Evolutionary conservation across 2,329 filamentous ascomycete species (phyloP).

Genomic region (Camillea tinctor): DNA sequence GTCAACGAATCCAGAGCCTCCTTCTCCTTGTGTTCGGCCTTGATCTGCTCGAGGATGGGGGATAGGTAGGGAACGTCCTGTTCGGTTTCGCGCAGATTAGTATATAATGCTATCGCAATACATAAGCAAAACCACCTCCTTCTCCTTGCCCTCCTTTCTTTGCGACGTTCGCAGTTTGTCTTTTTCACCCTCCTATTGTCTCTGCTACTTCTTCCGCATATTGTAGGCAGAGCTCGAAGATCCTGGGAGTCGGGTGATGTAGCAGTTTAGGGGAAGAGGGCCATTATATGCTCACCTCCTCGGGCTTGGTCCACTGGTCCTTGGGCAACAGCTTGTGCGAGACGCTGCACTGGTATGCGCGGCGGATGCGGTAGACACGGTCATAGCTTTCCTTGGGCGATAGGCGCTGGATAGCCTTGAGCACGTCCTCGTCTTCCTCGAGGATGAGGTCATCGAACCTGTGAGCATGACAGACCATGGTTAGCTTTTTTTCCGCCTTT

Average conservation of each 20-base stretch:
- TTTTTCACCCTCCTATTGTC: not conserved
- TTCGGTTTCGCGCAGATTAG: slow-evolving; percentile 10
- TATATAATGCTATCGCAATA: not conserved
- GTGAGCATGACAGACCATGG: slow-evolving; percentile 10
- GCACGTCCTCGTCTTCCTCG: slow-evolving; percentile 86
- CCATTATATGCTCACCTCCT: slow-evolving; percentile 42
- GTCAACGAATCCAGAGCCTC: slow-evolving; percentile 40
- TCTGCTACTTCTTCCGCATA: not conserved
- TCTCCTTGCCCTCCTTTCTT: not conserved
- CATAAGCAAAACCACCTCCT: not conserved
- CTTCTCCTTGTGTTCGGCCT: slow-evolving; percentile 49
- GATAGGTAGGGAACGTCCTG: slow-evolving; percentile 55
- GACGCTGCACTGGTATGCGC: slow-evolving; percentile 78
- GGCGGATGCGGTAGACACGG: slow-evolving; percentile 94
- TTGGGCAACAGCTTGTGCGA: slow-evolving; percentile 64
- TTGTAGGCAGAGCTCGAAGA: not conserved
- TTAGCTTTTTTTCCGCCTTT: slow-evolving; percentile 8
- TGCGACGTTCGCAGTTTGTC: not conserved
- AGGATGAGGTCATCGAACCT: slow-evolving; percentile 94
- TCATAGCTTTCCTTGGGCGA: slow-evolving; percentile 90
- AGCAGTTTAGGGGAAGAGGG: no score
- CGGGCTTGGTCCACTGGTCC: slow-evolving; percentile 58
- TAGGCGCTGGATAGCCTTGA: slow-evolving; percentile 87
- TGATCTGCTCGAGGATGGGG: slow-evolving; percentile 51
- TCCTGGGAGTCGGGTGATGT: not conserved